Evolutionary conservation across 1,284 basidiomycete genomes (phyloP), one percentile per base, ranked within the genome.

Genomic region (Cystobasidium pallidum): DNA sequence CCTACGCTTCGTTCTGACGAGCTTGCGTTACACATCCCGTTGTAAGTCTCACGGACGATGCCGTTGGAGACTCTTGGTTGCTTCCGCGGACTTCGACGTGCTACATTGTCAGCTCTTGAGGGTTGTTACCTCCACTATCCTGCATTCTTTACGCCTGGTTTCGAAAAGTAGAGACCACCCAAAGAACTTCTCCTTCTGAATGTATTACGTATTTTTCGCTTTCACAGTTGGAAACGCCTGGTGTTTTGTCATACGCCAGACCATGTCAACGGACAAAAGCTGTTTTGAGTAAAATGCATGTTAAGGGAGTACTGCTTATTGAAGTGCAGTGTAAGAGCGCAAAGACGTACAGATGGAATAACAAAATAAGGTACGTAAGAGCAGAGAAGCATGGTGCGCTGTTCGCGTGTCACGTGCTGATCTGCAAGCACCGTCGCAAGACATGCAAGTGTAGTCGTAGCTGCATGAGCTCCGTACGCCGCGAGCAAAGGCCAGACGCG

Each of bases 361-460:
- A 57, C 28, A 13, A 64, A 30, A 36, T 64, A 71, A 34, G 68
- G 68, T 17, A 64, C 49, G 51, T 64, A 71, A 11, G 54, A 52
- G 24, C 30, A 51, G 47, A 71, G 24, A 41, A 71, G 68, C 34
- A 71, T 51, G 0, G 36, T 43, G 21, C 39, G 52, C 59, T 71
- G 68, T 41, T 71, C 36, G 7, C 28, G 19, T 11, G 59, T 55
- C 28, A 71, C 36, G 26, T 55, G 59, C 34, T 7, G 13, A 24
- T 59, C 59, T 21, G 59, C 49, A 26, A 54, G 47, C 11, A 71
- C 30, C 15, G 45, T 64, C 17, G 68, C 55, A 26, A 71, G 68
- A 28, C 59, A 63, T 55, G 32, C 54, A 24, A 71, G 61, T n/a
- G 43, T 47, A 2, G 68, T 71, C 4, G 68, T 71, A 17, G 68